Evolutionary conservation across 176 grass and related monocot genomes (phyloP), one percentile per base, ranked within the genome.

Genomic region (Cenchrus americanus): DNA sequence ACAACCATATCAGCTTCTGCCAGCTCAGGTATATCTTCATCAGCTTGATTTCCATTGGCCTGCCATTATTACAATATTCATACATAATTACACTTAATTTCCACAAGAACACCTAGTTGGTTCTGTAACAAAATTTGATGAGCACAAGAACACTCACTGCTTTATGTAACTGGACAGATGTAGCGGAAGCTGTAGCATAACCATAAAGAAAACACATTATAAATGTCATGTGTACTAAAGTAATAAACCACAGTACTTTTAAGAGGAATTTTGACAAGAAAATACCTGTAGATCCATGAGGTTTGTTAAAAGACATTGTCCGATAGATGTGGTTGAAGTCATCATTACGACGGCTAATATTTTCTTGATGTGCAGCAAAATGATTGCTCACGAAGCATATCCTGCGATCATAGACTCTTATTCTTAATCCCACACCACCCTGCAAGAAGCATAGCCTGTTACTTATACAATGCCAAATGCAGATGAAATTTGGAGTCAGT

Each of bases 361-460:
- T 94, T 86, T 91, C 95, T 78, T 87, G 88, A 91, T 93, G 92
- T 79, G 95, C 88, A 64, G 95, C 92, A 88, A 93, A 97, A 93
- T 97, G 95, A 78, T 91, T 94, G 63, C 88, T 97, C 64, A 94
- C 87, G 76, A 97, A 97, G 86, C 95, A 97, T 77, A 94, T 91
- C 55, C 78, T 83, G 73, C 88, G 90, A 82, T 94, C 86, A 67
- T 94, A 92, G 43, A 97, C 88, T 87, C 90, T 93, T 78, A 97
- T 97, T 87, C 90, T 97, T 88, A 97, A 87, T 55, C 95, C 90
- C 8, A 94, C 92, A 64, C 90, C 92, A 93, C 95, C 95, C 95
- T 97, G 83, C 68, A 84, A 71, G 8, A 86, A 59, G 21, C 55
- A 83, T 81, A 21, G 52, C 2, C 32, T 67, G 32, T 76, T 15